phyloP scores from a whole-genome alignment of 192 early-diverging fungal genomes.

The Rhizophlyctis rosea region DNA sequence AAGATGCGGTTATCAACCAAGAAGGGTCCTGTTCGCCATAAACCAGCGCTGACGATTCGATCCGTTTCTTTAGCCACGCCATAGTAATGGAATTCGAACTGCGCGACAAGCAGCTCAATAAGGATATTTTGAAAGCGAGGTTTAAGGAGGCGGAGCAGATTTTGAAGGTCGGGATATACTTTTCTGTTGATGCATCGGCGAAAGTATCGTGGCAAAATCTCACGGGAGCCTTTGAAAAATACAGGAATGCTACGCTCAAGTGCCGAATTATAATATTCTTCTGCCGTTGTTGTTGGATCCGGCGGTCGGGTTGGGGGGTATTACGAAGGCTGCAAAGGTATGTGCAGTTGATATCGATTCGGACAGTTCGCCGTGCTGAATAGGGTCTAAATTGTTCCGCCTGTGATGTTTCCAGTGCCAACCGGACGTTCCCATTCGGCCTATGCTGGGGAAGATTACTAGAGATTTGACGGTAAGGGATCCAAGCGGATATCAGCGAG shows the following conservation, averaged over 20 bases:
- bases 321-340: too few species aligned
- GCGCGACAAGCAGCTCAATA: neutral
- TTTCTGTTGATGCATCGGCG: neutral
- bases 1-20: neutral
- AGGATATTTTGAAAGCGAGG: constrained; percentile 7
- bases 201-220: too few species aligned
- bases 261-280: constrained; percentile 21
- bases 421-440: constrained; percentile 24
- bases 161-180: constrained; percentile 18
- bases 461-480: constrained; percentile 15
- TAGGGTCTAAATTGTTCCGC: neutral
- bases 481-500: neutral
- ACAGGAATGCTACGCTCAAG: constrained; percentile 25
- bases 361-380: too few species aligned
- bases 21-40: too few species aligned
- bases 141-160: constrained; percentile 16
- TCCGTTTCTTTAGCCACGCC: constrained; percentile 8
- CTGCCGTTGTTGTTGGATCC: constrained; percentile 20
- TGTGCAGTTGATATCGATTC: neutral
- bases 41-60: neutral
- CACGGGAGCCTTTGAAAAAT: too few species aligned
- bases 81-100: constrained; percentile 5
- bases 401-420: neutral
- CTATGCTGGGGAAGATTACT: constrained; percentile 30
- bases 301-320: neutral